Evolutionary conservation across 768 basidiomycete species (phyloP).

Genomic region (Trichaptum fuscoviolaceum): DNA sequence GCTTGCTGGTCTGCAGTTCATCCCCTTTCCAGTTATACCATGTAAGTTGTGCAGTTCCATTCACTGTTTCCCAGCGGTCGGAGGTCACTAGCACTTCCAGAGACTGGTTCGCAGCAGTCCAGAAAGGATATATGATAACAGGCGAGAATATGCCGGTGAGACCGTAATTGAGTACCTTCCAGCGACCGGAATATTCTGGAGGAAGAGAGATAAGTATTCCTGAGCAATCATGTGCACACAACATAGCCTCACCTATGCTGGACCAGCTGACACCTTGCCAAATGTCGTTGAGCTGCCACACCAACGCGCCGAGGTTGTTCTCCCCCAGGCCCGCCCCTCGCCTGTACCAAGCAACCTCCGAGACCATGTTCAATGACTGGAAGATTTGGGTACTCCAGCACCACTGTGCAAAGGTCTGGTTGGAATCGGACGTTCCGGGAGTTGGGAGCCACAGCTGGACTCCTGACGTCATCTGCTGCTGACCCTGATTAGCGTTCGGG

Average conservation of each 20-base stretch:
- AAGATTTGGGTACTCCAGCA: slow-evolving; percentile 59
- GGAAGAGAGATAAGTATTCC: slow-evolving; percentile 4
- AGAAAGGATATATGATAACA: slow-evolving; percentile 50
- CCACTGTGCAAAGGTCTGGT: slow-evolving; percentile 60
- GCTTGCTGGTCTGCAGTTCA: slow-evolving; percentile 30
- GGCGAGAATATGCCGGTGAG: slow-evolving; percentile 40
- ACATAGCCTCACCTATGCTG: slow-evolving; percentile 22
- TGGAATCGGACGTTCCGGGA: slow-evolving; percentile 40
- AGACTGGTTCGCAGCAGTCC: slow-evolving; percentile 43
- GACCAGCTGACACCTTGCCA: slow-evolving; percentile 58
- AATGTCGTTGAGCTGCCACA: slow-evolving; percentile 59
- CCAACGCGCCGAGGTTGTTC: slow-evolving; percentile 52
- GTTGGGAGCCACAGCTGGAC: slow-evolving; percentile 54
- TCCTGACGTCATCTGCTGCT: slow-evolving; percentile 45
- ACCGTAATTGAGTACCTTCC: slow-evolving; percentile 56
- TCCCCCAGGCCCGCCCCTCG: slow-evolving; percentile 53
- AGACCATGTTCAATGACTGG: slow-evolving; percentile 54
- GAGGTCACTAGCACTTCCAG: slow-evolving; percentile 47
- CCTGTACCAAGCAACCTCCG: slow-evolving; percentile 55
- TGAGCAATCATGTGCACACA: not conserved
- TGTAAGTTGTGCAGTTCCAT: slow-evolving; percentile 43
- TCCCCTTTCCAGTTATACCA: slow-evolving; percentile 55
- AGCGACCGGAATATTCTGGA: slow-evolving; percentile 48
- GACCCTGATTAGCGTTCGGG: slow-evolving; percentile 48
- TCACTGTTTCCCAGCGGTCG: slow-evolving; percentile 43